Percentiles rank a stretch among this genome's conserved stretches.
Evolutionary conservation across 345 rosid genomes (phyloP).

Genomic region (Salix caprea): DNA sequence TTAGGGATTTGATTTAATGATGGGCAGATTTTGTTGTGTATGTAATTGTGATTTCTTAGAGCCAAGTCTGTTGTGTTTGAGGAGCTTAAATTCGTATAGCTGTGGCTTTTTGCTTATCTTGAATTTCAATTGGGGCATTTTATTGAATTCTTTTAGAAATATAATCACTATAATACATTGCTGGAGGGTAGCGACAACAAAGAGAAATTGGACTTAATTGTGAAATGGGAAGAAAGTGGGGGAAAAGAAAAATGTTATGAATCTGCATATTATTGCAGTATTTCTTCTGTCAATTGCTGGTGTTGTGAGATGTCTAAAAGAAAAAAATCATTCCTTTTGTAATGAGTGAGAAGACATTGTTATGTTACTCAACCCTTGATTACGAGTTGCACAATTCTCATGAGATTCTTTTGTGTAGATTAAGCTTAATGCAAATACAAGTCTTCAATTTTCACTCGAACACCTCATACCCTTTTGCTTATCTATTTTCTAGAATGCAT

Average conservation of each 20-base stretch:
- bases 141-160: neutral
- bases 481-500: neutral
- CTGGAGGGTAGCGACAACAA: neutral
- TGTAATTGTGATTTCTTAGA: neutral
- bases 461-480: neutral
- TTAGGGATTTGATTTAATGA: neutral
- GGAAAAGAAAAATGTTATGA: neutral
- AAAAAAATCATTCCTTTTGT: neutral
- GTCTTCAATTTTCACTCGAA: neutral
- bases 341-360: neutral
- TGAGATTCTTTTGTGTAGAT: neutral
- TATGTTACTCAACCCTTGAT: neutral
- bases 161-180: neutral
- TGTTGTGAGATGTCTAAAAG: neutral
- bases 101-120: neutral
- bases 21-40: neutral
- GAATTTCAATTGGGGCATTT: neutral
- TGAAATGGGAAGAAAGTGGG: slow-evolving; percentile 2
- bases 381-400: neutral
- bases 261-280: neutral
- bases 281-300: neutral
- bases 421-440: neutral
- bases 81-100: neutral
- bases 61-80: neutral
- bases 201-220: neutral